phyloP scores from a whole-genome alignment of 1,284 basidiomycete species.

The Leccinum angustisporum region DNA sequence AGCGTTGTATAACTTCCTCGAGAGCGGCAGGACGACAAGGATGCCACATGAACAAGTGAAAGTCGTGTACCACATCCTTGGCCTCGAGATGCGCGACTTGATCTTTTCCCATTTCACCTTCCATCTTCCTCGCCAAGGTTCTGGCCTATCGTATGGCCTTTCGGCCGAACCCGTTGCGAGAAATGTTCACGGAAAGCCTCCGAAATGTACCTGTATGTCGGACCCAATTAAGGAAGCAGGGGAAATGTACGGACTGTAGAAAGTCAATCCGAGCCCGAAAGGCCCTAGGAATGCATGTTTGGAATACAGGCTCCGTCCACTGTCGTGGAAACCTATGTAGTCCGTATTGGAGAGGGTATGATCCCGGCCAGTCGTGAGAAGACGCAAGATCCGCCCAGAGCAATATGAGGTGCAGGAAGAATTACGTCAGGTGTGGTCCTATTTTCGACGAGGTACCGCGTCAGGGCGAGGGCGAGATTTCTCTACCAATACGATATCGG shows the following conservation, averaged over 20 bases:
- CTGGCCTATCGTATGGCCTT: slow-evolving; percentile 29
- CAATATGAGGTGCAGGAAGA: slow-evolving; percentile 39
- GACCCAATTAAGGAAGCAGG: slow-evolving; percentile 12
- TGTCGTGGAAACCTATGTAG: slow-evolving; percentile 16
- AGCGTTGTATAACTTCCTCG: no score
- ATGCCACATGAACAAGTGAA: slow-evolving; percentile 39
- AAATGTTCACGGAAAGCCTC: slow-evolving; percentile 38
- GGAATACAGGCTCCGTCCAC: slow-evolving; percentile 5
- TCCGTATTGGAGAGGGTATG: slow-evolving; percentile 27
- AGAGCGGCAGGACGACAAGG: no score
- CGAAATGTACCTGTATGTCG: slow-evolving; percentile 24
- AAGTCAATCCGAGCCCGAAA: slow-evolving; percentile 18
- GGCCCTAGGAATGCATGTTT: slow-evolving; percentile 20
- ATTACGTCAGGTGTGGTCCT: slow-evolving; percentile 21
- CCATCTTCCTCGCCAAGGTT: slow-evolving; percentile 34
- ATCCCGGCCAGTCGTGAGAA: slow-evolving; percentile 26
- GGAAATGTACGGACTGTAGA: slow-evolving; percentile 17
- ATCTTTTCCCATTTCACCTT: slow-evolving; percentile 41
- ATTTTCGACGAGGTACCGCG: slow-evolving; percentile 39
- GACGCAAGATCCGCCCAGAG: slow-evolving; percentile 43
- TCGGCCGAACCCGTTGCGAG: slow-evolving; percentile 37
- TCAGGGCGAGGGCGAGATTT: slow-evolving; percentile 50
- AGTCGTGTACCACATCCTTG: slow-evolving; percentile 55
- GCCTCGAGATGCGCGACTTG: slow-evolving; percentile 49
- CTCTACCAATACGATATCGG: slow-evolving; percentile 55